Evolutionary conservation across 306 rosid genomes (phyloP), one percentile per base, ranked within the genome.

Genomic region (Acacia acuminata): DNA sequence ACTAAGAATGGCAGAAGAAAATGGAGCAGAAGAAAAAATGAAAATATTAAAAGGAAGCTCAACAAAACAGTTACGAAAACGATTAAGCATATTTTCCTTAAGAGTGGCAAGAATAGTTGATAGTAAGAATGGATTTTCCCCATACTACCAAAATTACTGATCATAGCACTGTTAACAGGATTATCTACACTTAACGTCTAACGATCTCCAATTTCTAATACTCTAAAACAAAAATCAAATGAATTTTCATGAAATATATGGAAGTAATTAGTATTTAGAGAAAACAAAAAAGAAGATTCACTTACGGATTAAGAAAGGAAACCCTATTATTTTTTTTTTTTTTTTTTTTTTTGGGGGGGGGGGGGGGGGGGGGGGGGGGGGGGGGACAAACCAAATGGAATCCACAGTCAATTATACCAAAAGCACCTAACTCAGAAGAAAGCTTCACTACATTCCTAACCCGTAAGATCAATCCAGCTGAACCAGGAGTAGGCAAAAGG

Each of bases 1-100:
- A 19, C 66, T 65, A 7, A 82, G 82, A 55, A 40, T 42, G 34
- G 12, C 10, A 38, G 43, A 79, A 81, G 38, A 47, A 80, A 42
- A 61, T 61, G 55, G 42, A 79, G 78, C n/a, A 68, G 51, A 72
- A 69, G 17, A n/a, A 79, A 66, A 55, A 25, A 77, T 36, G 51
- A 65, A 55, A 66, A 56, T 34, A 40, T 53, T 36, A 16, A 77
- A 48, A 63, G 20, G 19, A n/a, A 81, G 45, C 53, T 7, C 12
- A 77, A 73, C n/a, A 71, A 55, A 32, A 67, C 32, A 27, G 34
- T 44, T 22, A 42, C 70, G 69, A 69, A 50, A 66, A 58, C 67
- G 17, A 51, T 32, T 5, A 73, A 40, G 34, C 32, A 7, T 42
- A 60, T 44, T 22, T 71, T n/a, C 61, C 61, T 72, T 1, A 25